phyloP scores from a whole-genome alignment of 129 eudicot genomes.

The Glebionis coronaria region DNA sequence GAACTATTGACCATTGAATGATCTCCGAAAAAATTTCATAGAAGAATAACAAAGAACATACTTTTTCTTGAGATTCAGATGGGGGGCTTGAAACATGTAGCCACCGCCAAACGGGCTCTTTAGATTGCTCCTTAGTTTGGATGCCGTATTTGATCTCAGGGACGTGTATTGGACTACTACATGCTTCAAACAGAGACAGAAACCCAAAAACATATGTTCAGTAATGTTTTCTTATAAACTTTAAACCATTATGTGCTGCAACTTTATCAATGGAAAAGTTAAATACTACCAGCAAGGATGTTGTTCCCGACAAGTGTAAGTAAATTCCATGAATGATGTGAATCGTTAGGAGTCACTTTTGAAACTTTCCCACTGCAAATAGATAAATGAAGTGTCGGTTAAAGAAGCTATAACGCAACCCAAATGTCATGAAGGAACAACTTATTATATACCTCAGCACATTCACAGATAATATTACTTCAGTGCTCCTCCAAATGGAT shows the following conservation, averaged over 20 bases:
- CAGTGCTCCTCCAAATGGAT: conserved; percentile 83
- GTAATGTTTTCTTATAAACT: not conserved
- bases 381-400: conserved; percentile 14
- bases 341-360: conserved; percentile 58
- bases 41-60: conserved; percentile 7
- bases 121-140: conserved; percentile 36
- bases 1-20: not conserved
- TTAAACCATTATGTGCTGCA: not conserved
- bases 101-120: conserved; percentile 65
- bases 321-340: conserved; percentile 75
- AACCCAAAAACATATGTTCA: conserved; percentile 1
- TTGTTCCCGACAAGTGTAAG: conserved; percentile 75
- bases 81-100: conserved; percentile 62
- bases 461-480: conserved; percentile 68
- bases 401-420: conserved; percentile 10
- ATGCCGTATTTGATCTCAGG: conserved; percentile 78
- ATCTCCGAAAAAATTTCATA: conserved; percentile 1
- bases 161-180: conserved; percentile 76
- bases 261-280: conserved; percentile 2
- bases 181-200: conserved; percentile 39
- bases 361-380: conserved; percentile 74
- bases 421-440: not conserved
- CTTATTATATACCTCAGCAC: conserved; percentile 52
- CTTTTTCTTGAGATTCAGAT: conserved; percentile 65
- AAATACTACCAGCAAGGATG: conserved; percentile 65